A percentile compares a stretch with the other conserved stretches of the same genome.
Conservation (phyloP, 805 yeast species). For the Hanseniaspora hatyaiensis region DNA sequence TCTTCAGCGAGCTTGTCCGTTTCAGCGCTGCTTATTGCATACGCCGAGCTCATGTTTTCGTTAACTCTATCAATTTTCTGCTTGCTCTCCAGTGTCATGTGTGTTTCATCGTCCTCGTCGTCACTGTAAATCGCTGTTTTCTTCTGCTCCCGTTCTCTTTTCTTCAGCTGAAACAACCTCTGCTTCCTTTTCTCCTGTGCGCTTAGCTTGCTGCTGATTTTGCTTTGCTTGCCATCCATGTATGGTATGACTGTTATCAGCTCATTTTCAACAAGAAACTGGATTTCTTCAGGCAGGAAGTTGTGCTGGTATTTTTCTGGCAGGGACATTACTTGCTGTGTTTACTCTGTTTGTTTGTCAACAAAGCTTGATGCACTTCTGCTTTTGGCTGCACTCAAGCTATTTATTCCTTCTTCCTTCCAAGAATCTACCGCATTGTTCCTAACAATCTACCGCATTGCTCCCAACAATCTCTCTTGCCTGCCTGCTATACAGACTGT, state of each 20-base stretch:
- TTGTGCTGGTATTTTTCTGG: conserved; percentile 44
- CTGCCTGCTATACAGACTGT: too few species aligned
- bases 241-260: conserved; percentile 65
- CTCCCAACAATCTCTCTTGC: too few species aligned
- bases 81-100: neutral
- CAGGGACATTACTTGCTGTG: conserved; percentile 53
- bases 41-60: neutral
- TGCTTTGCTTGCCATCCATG: conserved; percentile 26
- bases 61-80: conserved; percentile 1
- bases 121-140: conserved; percentile 12
- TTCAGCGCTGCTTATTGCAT: too few species aligned
- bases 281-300: conserved; percentile 65
- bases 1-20: too few species aligned
- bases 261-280: conserved; percentile 76
- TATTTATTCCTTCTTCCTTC: too few species aligned
- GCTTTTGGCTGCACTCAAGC: too few species aligned
- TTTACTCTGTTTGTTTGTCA: too few species aligned
- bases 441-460: too few species aligned
- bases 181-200: conserved; percentile 5
- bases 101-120: conserved; percentile 12
- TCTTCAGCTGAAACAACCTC: neutral
- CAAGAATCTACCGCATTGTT: too few species aligned
- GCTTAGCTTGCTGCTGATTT: conserved; percentile 12
- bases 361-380: neutral
- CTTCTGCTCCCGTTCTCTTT: neutral